Base-by-base conservation (phyloP, 441 rosid genomes). In the Aleurites moluccanus region DNA sequence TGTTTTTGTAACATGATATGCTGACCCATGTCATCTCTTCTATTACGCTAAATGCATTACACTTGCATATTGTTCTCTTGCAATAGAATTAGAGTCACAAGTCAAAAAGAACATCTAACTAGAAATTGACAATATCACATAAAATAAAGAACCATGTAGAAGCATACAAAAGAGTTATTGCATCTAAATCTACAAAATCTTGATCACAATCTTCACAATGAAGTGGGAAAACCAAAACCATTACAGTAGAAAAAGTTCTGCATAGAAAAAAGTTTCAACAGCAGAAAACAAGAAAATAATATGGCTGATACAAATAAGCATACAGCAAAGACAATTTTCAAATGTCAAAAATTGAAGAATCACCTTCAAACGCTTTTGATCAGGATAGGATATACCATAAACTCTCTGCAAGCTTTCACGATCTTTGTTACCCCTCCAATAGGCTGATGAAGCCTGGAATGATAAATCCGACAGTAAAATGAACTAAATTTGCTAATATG, bases 371-470 rank as follows among this genome's bases (percentile, higher is more conserved):
- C 82, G 91, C 70, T 94, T 94, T 83, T 91, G 87, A 77, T 96
- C 98, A 23, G 98, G 98, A 85, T 84, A 96, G 47, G 99, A 96
- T 81, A 96, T 94, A 73, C 98, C 98, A 84, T 96, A 92, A 50
- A 96, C 98, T 86, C 99, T 92, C 76, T 96, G 98, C 77, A 93
- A 84, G 80, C 98, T 96, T 81, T 94, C 99, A 69, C 96, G 94
- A 75, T 89, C 90, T 75, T 87, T 92, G 81, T 82, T 76, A 40
- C 96, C 98, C 83, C 92, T 90, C 99, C 99, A 94, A 82, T 96
- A 96, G 67, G 98, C 98, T 67, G 98, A 89, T 68, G 98, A 96
- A 85, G 99, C 99, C 99, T 96, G 84, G 18, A 72, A 79, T 76
- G 40, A 40, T 18, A 72, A 77, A 76, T 50, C 61, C 27, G 28